Evolutionary conservation across 2,329 filamentous ascomycete species (phyloP).

Genomic region (Neophaeococcomyces aloes): DNA sequence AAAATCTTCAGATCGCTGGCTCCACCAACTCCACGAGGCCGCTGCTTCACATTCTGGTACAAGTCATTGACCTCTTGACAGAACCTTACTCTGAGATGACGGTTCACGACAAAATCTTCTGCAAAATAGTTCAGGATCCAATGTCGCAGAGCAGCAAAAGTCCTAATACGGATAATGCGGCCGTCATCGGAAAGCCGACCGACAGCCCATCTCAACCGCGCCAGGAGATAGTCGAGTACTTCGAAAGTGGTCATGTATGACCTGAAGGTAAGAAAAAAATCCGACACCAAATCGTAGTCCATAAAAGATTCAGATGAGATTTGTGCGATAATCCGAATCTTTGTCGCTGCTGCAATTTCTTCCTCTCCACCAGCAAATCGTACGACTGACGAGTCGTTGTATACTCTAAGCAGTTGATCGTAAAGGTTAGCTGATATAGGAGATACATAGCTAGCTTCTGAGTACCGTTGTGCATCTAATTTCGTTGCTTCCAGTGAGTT

Average conservation of each 20-base stretch:
- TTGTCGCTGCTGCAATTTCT: conserved; percentile 78
- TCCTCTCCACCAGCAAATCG: conserved; percentile 62
- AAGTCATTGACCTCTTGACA: conserved; percentile 66
- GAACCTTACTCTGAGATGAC: conserved; percentile 63
- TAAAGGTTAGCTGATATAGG: conserved; percentile 59
- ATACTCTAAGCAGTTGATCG: conserved; percentile 67
- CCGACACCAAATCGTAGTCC: conserved; percentile 91
- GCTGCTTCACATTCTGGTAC: conserved; percentile 41
- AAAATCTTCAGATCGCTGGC: conserved; percentile 72
- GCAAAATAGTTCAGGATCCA: conserved; percentile 98
- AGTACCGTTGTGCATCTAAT: background rate
- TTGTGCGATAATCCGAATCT: conserved; percentile 82
- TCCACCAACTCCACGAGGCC: conserved; percentile 38
- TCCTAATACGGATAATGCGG: conserved; percentile 86
- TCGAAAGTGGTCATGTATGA: conserved; percentile 69
- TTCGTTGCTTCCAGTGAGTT: conserved; percentile 29
- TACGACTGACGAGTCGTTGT: conserved; percentile 72
- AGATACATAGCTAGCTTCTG: background rate
- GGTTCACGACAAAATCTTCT: conserved; percentile 79
- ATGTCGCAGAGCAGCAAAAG: conserved; percentile 88
- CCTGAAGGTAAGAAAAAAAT: conserved; percentile 94
- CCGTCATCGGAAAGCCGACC: conserved; percentile 70
- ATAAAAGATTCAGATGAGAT: conserved; percentile 93
- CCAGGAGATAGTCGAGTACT: conserved; percentile 72
- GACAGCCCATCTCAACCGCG: conserved; percentile 78